Evolutionary conservation across 2,329 filamentous ascomycete species (phyloP).

Genomic region (Venturia carpophila): DNA sequence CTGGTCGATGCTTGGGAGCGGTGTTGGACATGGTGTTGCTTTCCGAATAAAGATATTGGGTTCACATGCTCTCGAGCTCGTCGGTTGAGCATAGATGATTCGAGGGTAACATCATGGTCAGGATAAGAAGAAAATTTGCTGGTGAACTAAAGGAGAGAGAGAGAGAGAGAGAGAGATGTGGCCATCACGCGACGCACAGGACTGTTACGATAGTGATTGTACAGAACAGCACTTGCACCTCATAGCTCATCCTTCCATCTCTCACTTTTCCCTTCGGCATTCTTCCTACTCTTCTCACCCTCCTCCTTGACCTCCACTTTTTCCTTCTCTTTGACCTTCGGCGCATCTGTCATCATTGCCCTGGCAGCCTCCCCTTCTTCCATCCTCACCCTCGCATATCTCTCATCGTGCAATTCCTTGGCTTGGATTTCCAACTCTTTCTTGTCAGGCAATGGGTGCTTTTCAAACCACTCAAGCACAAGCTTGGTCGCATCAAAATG

Average conservation of each 20-base stretch:
- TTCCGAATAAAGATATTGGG: too few species aligned
- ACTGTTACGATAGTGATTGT: background rate
- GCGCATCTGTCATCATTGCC: background rate
- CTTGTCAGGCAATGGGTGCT: constrained; percentile 3
- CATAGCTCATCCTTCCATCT: constrained; percentile 5
- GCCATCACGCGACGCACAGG: too few species aligned
- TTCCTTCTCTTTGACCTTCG: background rate
- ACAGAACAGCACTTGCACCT: background rate
- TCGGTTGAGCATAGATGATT: too few species aligned
- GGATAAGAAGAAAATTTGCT: too few species aligned
- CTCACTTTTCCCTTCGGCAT: background rate
- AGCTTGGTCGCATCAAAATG: constrained; percentile 10
- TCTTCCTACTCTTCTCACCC: background rate
- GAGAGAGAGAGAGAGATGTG: too few species aligned
- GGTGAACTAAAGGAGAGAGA: too few species aligned
- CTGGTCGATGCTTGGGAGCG: too few species aligned
- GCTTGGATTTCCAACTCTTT: constrained; percentile 1
- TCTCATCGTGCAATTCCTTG: constrained; percentile 7
- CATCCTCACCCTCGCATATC: background rate
- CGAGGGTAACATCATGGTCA: too few species aligned
- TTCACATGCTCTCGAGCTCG: too few species aligned
- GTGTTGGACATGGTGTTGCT: too few species aligned
- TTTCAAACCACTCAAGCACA: constrained; percentile 10
- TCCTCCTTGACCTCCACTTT: background rate
- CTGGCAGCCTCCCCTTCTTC: background rate